A percentile compares a stretch with the other conserved stretches of the same genome.
Evolutionary conservation across 495 filamentous ascomycete species (phyloP).

Genomic region (Cercophora scortea): DNA sequence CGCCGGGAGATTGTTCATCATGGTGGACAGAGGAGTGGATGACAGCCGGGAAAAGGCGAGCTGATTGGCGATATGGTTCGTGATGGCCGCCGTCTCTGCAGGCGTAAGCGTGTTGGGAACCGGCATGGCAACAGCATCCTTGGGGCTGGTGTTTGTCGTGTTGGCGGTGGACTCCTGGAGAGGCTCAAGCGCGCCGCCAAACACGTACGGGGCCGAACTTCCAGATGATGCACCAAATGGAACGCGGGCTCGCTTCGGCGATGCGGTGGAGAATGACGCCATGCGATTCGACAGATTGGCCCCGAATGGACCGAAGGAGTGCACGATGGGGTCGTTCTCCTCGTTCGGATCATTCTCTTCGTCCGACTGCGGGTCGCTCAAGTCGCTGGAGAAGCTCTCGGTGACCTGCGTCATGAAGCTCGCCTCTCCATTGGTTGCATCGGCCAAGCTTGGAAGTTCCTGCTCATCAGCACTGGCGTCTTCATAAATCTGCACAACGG

Average conservation of each 20-base stretch:
- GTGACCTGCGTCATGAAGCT: conserved; percentile 29
- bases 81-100: conserved; percentile 32
- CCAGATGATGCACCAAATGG: not conserved
- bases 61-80: conserved; percentile 87
- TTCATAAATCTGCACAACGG: conserved; percentile 49
- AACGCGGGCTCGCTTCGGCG: conserved; percentile 29
- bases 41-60: conserved; percentile 91
- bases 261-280: conserved; percentile 60
- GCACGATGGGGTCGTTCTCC: conserved; percentile 86
- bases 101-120: conserved; percentile 25
- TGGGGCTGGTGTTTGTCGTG: conserved; percentile 5
- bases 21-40: conserved; percentile 83
- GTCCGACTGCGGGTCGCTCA: conserved; percentile 52
- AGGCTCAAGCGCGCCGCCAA: conserved; percentile 6
- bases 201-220: not conserved
- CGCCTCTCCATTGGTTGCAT: conserved; percentile 5
- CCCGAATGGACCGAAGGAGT: conserved; percentile 83
- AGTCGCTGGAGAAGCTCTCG: conserved; percentile 47
- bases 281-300: conserved; percentile 73
- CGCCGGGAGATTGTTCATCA: conserved; percentile 74
- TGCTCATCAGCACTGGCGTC: conserved; percentile 44
- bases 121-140: conserved; percentile 4
- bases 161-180: conserved; percentile 3
- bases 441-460: conserved; percentile 22
- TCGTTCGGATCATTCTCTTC: conserved; percentile 74